phyloP scores from a whole-genome alignment of 441 rosid species.

The Isatis lusitanica region DNA sequence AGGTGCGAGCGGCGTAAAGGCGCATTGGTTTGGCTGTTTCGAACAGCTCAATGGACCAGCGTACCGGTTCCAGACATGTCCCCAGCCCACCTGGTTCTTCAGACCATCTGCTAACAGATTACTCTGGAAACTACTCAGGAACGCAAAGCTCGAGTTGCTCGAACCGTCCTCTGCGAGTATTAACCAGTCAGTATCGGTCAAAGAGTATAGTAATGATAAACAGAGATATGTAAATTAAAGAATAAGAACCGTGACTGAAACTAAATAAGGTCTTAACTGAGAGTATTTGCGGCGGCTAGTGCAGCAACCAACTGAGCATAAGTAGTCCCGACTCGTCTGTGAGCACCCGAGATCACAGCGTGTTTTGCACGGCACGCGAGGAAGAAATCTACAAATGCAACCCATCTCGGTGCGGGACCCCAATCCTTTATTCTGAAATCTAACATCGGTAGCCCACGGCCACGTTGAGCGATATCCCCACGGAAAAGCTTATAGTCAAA shows the following conservation, averaged over 20 bases:
- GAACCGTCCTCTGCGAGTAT: conserved; percentile 58
- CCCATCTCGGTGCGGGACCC: conserved; percentile 99
- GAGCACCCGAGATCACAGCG: conserved; percentile 82
- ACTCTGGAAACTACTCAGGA: conserved; percentile 85
- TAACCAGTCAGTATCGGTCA: not conserved
- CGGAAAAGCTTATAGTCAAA: conserved; percentile 70
- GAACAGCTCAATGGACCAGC: conserved; percentile 89
- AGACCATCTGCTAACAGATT: conserved; percentile 71
- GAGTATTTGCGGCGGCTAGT: conserved; percentile 79
- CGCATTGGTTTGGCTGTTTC: conserved; percentile 76
- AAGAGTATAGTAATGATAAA: conserved; percentile 3
- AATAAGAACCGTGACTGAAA: not conserved
- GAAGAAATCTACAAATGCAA: conserved; percentile 96
- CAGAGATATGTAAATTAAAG: not conserved
- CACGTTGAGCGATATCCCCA: conserved; percentile 54
- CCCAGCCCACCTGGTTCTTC: conserved; percentile 85
- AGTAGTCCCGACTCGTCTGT: conserved; percentile 88
- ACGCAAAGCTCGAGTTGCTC: conserved; percentile 53
- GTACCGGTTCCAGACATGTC: conserved; percentile 92
- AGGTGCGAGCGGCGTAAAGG: conserved; percentile 81
- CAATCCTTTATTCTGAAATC: conserved; percentile 86
- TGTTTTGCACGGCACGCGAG: conserved; percentile 84
- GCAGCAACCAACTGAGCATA: conserved; percentile 90
- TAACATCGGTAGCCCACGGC: conserved; percentile 42
- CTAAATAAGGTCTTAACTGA: conserved; percentile 46